phyloP scores from a whole-genome alignment of 73 alveolate species.

The Breviolum minutum region DNA sequence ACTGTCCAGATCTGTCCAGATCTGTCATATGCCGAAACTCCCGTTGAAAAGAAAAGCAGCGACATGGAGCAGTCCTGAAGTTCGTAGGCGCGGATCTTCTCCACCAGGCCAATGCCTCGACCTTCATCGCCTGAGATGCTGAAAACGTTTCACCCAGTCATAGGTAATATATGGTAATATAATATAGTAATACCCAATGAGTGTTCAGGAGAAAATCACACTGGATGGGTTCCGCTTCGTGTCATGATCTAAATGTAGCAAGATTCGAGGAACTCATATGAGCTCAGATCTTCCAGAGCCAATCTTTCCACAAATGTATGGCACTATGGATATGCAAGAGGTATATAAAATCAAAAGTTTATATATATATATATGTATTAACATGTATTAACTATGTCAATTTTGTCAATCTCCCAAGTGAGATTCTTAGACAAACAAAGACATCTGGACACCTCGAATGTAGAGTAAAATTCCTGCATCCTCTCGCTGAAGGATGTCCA shows the following conservation, averaged over 20 bases:
- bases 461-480: slow-evolving; percentile 15
- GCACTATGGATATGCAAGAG: background rate
- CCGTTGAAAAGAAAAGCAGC: background rate
- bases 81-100: slow-evolving; percentile 93
- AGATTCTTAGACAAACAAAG: too few species aligned
- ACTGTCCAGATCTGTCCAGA: background rate
- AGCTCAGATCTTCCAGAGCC: background rate
- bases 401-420: background rate
- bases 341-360: too few species aligned
- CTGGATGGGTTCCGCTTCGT: background rate
- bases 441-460: slow-evolving; percentile 22
- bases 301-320: background rate
- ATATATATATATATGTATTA: too few species aligned
- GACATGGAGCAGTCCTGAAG: slow-evolving; percentile 15
- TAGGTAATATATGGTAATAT: too few species aligned
- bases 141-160: background rate
- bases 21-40: background rate
- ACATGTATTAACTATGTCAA: too few species aligned
- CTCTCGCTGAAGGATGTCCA: slow-evolving; percentile 40
- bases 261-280: background rate
- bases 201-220: background rate
- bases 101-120: slow-evolving; percentile 89
- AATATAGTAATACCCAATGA: too few species aligned
- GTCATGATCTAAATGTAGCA: background rate
- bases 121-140: slow-evolving; percentile 69